Percentiles rank a stretch among this genome's conserved stretches.
Conservation (phyloP, 495 filamentous ascomycete species). For the Haplographium delicatum region DNA sequence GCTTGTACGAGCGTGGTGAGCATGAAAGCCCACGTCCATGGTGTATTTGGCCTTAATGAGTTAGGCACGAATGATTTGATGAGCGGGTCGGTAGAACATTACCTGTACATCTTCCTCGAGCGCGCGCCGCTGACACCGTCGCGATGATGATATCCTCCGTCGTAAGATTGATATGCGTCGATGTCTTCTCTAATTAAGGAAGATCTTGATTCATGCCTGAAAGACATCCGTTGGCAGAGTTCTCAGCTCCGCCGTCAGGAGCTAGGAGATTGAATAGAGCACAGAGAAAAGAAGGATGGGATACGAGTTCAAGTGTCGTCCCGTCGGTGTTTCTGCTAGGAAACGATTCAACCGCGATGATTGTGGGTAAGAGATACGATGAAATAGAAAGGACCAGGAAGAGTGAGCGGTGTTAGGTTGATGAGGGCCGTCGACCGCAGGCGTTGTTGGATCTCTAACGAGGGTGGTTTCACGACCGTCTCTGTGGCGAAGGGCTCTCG, state of each 20-base stretch:
- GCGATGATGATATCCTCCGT: conserved; percentile 48
- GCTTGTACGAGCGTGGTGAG: conserved; percentile 70
- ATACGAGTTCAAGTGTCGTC: too few relatives aligned
- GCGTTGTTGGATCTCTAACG: conserved; percentile 20
- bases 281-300: too few relatives aligned
- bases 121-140: conserved; percentile 37
- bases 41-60: conserved; percentile 36
- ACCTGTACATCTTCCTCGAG: conserved; percentile 25
- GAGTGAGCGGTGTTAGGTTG: neutral
- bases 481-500: conserved; percentile 12
- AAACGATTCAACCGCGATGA: too few relatives aligned
- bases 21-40: conserved; percentile 87
- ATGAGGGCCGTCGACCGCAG: neutral
- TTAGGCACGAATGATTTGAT: conserved; percentile 2
- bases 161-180: conserved; percentile 37
- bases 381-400: conserved; percentile 14
- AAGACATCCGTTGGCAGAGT: conserved; percentile 27
- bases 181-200: conserved; percentile 19
- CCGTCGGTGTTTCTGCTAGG: too few relatives aligned
- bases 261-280: conserved; percentile 9
- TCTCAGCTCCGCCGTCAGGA: conserved; percentile 16
- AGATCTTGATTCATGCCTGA: conserved; percentile 26
- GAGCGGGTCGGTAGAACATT: neutral
- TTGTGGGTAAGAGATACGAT: too few relatives aligned
- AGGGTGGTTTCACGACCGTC: conserved; percentile 17